Conservation (phyloP, 2,329 filamentous ascomycete species). For the Madurella mycetomatis region DNA sequence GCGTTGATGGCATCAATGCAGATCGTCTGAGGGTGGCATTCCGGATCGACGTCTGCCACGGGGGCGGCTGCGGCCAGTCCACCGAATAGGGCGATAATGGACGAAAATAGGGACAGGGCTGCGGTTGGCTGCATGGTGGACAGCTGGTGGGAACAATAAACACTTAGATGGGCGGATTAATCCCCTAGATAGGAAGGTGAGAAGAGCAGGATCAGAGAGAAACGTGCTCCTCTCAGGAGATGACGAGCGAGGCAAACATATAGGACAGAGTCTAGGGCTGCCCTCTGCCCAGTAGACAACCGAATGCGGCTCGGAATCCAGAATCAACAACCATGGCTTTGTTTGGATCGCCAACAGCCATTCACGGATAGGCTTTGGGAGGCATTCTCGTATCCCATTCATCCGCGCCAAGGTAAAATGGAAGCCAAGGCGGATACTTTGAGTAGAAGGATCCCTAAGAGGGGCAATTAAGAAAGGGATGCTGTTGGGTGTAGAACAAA, state of each 20-base stretch:
- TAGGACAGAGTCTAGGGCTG: background rate
- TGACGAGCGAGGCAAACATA: conserved; percentile 10
- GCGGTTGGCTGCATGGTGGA: conserved; percentile 12
- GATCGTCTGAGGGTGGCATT: conserved; percentile 13
- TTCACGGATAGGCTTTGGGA: background rate
- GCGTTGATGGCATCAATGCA: conserved; percentile 21
- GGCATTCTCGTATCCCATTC: background rate
- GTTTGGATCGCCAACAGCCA: background rate
- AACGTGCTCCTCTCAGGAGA: background rate
- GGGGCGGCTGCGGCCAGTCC: conserved; percentile 10
- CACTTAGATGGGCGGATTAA: background rate
- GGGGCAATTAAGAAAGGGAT: conserved; percentile 7
- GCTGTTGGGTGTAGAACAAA: background rate
- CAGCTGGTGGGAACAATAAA: background rate
- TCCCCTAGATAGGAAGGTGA: conserved; percentile 17
- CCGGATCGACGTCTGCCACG: background rate
- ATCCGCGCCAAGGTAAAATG: conserved; percentile 5
- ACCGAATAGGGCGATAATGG: conserved; percentile 12
- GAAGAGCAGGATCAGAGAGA: background rate
- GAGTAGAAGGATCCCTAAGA: background rate
- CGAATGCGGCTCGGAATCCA: background rate
- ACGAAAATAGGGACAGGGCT: conserved; percentile 7
- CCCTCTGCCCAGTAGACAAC: background rate
- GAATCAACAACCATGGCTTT: background rate
- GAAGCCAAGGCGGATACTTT: conserved; percentile 17